These are phyloP conservation scores for Picea sitchensis DNA, from an alignment of 75 land plant genomes.

Conservation along the genomic window DNA sequence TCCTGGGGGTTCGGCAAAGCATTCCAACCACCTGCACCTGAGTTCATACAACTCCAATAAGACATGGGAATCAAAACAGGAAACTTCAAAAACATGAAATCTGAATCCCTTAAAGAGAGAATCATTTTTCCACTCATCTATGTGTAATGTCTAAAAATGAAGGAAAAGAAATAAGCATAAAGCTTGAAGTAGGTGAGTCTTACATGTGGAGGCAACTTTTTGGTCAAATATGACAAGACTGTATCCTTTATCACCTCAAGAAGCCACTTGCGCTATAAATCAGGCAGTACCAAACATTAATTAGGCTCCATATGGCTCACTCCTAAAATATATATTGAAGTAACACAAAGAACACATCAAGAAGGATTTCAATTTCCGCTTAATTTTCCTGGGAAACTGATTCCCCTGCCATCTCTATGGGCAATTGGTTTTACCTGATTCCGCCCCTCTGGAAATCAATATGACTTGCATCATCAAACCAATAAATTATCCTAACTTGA, in stretches of 20 bases:
- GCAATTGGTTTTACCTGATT: too few species aligned
- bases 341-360: too few species aligned
- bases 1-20: slow-evolving; percentile 85
- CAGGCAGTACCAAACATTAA: too few species aligned
- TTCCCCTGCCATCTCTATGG: too few species aligned
- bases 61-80: background rate
- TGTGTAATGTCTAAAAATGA: background rate
- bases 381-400: too few species aligned
- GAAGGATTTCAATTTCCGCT: too few species aligned
- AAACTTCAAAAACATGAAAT: background rate
- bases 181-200: slow-evolving; percentile 12
- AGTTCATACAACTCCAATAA: background rate
- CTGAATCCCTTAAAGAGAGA: background rate
- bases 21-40: slow-evolving; percentile 98
- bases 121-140: background rate
- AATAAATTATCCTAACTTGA: too few species aligned
- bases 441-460: too few species aligned
- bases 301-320: too few species aligned
- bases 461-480: too few species aligned
- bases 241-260: slow-evolving; percentile 93
- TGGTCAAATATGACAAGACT: slow-evolving; percentile 81
- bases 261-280: too few species aligned
- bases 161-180: background rate
- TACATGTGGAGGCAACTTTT: slow-evolving; percentile 92
- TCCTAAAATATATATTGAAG: too few species aligned